A percentile compares a stretch with the other conserved stretches of the same genome.
phyloP scores from a whole-genome alignment of 306 rosid species.

The Senna siamea region DNA sequence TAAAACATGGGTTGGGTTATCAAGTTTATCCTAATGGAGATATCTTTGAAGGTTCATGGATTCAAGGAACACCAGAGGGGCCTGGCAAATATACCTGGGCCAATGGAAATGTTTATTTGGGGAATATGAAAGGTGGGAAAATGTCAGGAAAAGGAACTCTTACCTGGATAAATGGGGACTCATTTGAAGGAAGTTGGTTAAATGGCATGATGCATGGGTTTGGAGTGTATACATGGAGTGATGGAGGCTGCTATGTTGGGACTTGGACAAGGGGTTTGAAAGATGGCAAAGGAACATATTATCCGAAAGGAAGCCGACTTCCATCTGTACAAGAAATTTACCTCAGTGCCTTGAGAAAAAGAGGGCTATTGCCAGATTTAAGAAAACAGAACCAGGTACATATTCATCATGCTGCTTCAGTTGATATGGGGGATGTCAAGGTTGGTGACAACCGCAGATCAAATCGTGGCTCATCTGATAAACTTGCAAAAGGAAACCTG shows the following conservation, averaged over 20 bases:
- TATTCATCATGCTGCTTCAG: slow-evolving; percentile 81
- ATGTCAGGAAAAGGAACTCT: slow-evolving; percentile 99
- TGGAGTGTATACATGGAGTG: slow-evolving; percentile 92
- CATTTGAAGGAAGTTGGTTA: slow-evolving; percentile 96
- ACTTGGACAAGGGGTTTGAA: slow-evolving; percentile 93
- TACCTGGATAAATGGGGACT: slow-evolving; percentile 86
- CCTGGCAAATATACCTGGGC: slow-evolving; percentile 96
- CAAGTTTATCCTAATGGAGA: slow-evolving; percentile 92
- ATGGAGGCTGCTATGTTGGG: slow-evolving; percentile 95
- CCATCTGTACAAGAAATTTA: slow-evolving; percentile 91
- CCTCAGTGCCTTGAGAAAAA: slow-evolving; percentile 86
- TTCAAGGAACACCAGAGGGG: slow-evolving; percentile 92
- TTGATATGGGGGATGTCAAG: slow-evolving; percentile 65
- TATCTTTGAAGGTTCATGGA: slow-evolving; percentile 94
- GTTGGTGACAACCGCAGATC: slow-evolving; percentile 69
- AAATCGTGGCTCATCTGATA: slow-evolving; percentile 56
- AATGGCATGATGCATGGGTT: slow-evolving; percentile 95
- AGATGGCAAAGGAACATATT: slow-evolving; percentile 96
- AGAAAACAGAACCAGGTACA: slow-evolving; percentile 77
- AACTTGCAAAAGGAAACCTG: slow-evolving; percentile 65
- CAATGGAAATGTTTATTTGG: slow-evolving; percentile 86
- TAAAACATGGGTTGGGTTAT: slow-evolving; percentile 92
- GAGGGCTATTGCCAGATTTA: slow-evolving; percentile 91
- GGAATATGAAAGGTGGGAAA: slow-evolving; percentile 92
- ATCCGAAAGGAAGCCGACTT: slow-evolving; percentile 83